These are phyloP conservation scores for Dactylellina haptotyla DNA, from an alignment of 2,329 filamentous ascomycete genomes.

Conservation along the genomic window DNA sequence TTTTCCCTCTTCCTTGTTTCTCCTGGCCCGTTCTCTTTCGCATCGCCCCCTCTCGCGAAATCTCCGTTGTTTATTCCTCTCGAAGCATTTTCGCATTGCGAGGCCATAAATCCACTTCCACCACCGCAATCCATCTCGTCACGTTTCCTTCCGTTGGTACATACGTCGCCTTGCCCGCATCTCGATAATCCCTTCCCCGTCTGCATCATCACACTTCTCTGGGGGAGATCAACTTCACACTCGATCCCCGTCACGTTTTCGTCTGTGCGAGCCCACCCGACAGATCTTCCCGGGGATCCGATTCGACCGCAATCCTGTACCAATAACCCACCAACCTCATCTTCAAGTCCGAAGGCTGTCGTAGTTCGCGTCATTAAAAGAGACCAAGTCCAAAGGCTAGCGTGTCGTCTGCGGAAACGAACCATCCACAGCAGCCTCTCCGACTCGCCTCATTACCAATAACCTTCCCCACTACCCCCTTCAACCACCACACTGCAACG, in stretches of 20 bases:
- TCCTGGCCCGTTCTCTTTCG: conserved; percentile 39
- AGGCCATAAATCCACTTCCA: conserved; percentile 28
- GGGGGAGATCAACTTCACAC: background rate
- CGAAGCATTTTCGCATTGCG: conserved; percentile 58
- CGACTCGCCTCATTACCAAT: background rate
- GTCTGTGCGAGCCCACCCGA: background rate
- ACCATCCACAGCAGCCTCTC: too few relatives aligned
- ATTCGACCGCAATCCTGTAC: too few relatives aligned
- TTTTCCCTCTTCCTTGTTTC: conserved; percentile 54
- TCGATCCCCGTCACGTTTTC: background rate
- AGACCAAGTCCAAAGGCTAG: too few relatives aligned
- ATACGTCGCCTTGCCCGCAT: conserved; percentile 16
- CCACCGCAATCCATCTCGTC: conserved; percentile 44
- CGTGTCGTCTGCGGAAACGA: too few relatives aligned
- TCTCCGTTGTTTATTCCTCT: conserved; percentile 54
- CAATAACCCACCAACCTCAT: too few relatives aligned
- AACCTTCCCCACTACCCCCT: conserved; percentile 9
- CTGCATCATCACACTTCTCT: background rate
- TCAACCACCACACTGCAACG: conserved; percentile 28
- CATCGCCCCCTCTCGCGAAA: conserved; percentile 33
- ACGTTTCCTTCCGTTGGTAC: conserved; percentile 21
- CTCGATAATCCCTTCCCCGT: conserved; percentile 23
- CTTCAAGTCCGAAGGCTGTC: too few relatives aligned
- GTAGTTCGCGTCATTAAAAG: too few relatives aligned
- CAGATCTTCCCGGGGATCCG: background rate